Percentiles rank a stretch among this genome's conserved stretches.
These are phyloP conservation scores for Hyphopichia pseudoburtonii DNA, from an alignment of 1,139 yeast species.

Conservation along the genomic window DNA sequence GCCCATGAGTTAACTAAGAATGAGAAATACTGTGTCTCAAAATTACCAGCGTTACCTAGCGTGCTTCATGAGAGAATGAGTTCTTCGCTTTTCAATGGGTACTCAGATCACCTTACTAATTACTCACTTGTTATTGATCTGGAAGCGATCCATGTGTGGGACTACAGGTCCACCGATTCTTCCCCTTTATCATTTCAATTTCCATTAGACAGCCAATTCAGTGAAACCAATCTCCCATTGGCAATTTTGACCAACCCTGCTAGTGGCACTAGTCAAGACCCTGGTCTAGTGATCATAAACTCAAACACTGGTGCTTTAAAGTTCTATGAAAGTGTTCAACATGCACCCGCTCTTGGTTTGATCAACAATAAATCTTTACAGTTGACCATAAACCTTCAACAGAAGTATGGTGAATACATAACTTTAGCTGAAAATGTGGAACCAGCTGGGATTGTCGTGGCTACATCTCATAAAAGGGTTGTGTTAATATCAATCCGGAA, in stretches of 20 bases:
- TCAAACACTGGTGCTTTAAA: constrained; percentile 54
- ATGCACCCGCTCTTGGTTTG: constrained; percentile 67
- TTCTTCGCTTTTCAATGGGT: constrained; percentile 36
- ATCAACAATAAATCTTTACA: constrained; percentile 44
- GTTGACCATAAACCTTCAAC: constrained; percentile 34
- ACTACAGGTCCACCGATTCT: constrained; percentile 58
- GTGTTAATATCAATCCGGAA: constrained; percentile 66
- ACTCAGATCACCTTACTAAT: constrained; percentile 52
- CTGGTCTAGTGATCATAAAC: constrained; percentile 66
- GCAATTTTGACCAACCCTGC: constrained; percentile 69
- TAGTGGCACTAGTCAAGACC: constrained; percentile 56
- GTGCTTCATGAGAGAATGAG: constrained; percentile 29
- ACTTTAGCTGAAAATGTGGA: constrained; percentile 62
- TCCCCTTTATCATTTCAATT: constrained; percentile 58
- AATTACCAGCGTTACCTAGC: constrained; percentile 58
- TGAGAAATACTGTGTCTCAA: constrained; percentile 57
- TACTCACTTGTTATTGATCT: constrained; percentile 56
- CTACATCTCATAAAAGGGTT: constrained; percentile 72
- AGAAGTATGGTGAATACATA: constrained; percentile 52
- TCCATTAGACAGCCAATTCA: constrained; percentile 24
- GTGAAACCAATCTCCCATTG: constrained; percentile 34
- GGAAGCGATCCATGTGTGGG: constrained; percentile 65
- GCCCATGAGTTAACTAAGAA: constrained; percentile 58
- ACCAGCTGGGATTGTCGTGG: constrained; percentile 71
- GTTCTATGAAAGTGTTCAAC: constrained; percentile 68